These are phyloP conservation scores for Backusella liffmaniae DNA, from an alignment of 192 early-diverging fungal genomes.

Conservation along the genomic window DNA sequence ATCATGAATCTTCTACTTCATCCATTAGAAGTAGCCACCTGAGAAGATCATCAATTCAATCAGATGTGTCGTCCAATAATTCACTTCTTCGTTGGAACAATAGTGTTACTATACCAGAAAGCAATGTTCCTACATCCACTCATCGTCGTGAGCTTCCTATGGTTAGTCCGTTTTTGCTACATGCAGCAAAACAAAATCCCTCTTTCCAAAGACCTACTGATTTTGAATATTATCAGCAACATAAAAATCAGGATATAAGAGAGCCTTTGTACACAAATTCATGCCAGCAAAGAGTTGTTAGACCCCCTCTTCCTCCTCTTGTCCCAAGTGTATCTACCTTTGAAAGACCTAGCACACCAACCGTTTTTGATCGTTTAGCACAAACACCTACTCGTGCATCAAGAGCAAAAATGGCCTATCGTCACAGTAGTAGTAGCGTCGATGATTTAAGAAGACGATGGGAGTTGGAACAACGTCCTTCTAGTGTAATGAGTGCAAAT, in stretches of 20 bases:
- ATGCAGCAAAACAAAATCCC: background rate
- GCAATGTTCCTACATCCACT: constrained; percentile 9
- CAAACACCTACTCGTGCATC: constrained; percentile 36
- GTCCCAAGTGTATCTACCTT: background rate
- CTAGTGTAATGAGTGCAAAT: constrained; percentile 14
- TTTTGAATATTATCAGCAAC: background rate
- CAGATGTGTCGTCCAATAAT: constrained; percentile 19
- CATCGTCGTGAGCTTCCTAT: background rate
- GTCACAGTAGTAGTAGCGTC: constrained; percentile 35
- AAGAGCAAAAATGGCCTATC: constrained; percentile 30
- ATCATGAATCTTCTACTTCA: constrained; percentile 37
- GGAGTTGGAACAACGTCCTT: constrained; percentile 20
- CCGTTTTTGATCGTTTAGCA: constrained; percentile 35
- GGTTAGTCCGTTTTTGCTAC: constrained; percentile 13
- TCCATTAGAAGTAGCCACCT: constrained; percentile 36
- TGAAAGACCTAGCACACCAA: constrained; percentile 22
- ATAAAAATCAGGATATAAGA: background rate
- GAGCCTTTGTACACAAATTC: constrained; percentile 6
- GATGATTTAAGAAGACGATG: constrained; percentile 33
- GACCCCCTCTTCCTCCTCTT: constrained; percentile 6
- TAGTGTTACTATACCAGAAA: background rate
- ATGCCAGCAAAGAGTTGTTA: background rate
- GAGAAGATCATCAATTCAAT: constrained; percentile 34
- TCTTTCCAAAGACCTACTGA: constrained; percentile 1
- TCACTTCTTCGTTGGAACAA: constrained; percentile 13